Evolutionary conservation across 2,329 filamentous ascomycete species (phyloP).

Genomic region (Zymoseptoria tritici): DNA sequence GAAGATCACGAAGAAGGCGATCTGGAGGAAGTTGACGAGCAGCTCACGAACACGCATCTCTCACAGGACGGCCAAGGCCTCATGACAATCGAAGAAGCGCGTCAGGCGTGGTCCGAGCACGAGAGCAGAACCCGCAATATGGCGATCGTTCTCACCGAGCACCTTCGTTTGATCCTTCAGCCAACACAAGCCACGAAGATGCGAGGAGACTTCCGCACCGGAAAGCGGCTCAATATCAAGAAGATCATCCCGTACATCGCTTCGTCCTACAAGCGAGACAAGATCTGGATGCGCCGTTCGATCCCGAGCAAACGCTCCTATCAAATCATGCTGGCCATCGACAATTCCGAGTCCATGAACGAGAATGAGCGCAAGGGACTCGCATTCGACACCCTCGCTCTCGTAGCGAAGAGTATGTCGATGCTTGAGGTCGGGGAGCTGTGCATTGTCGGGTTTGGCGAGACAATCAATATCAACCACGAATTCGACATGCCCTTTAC

Average conservation of each 20-base stretch:
- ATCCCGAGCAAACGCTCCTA: constrained; percentile 91
- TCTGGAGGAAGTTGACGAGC: constrained; percentile 43
- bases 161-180: constrained; percentile 88
- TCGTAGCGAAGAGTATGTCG: constrained; percentile 76
- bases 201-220: constrained; percentile 91
- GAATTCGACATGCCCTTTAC: constrained; percentile 76
- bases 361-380: constrained; percentile 69
- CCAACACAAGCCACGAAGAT: constrained; percentile 94
- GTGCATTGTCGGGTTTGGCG: constrained; percentile 84
- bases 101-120: constrained; percentile 76
- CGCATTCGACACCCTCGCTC: constrained; percentile 87
- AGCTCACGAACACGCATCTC: constrained; percentile 68
- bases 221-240: constrained; percentile 98
- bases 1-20: constrained; percentile 32
- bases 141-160: constrained; percentile 83
- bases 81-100: constrained; percentile 46
- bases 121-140: constrained; percentile 78
- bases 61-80: constrained; percentile 21
- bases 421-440: constrained; percentile 95
- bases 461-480: constrained; percentile 75
- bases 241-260: constrained; percentile 99
- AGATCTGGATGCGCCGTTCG: constrained; percentile 97
- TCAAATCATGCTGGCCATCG: constrained; percentile 94
- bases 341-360: constrained; percentile 91
- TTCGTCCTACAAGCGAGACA: constrained; percentile 96